Base-by-base conservation (phyloP, 345 rosid genomes). In the Arabidopsis arenosa region DNA sequence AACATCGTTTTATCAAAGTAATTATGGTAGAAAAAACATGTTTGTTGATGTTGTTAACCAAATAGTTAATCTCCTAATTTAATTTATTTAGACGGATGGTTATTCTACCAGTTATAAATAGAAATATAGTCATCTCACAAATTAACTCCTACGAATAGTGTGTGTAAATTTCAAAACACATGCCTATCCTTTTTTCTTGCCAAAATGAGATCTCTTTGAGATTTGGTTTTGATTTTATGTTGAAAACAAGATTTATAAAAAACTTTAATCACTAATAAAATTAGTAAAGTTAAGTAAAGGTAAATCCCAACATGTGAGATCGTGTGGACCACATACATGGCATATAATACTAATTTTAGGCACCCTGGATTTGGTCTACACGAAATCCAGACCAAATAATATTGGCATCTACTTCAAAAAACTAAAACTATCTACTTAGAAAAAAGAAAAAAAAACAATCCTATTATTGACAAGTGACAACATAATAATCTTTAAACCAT, bases 321-420 rank as follows among this genome's bases (percentile, higher is more conserved):
- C 55, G 64, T 60, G 68, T 66, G 81, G 74, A 73, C 77, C 78
- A 73, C 70, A 66, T 52, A 67, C 70, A 66, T 52, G 43, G 7
- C 51, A 56, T 48, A 72, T 51, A 44, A 35, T 66, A 59, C 48
- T 60, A 67, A 51, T 59, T 41, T 66, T n/a, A 78, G 71, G 52
- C 80, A 77, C 44, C 75, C 72, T 71, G 72, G 76, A 77, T 77
- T 64, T 77, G 76, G 80, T 71, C 76, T 64, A 71, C 14, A 43
- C 64, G 8, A 78, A 73, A 66, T 72, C 72, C 68, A 72, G 51
- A 73, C 80, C 62, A 66, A 55, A 53, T 66, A 59, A 23, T 78
- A 33, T 59, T 58, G 65, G 70, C 43, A 78, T 60, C 69, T 66
- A 66, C 49, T 60, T 64, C 2, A 4, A 55, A 53, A 55, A 54